Percentiles rank a stretch among this genome's conserved stretches.
phyloP scores from a whole-genome alignment of 1,284 basidiomycete genomes.

The Sporisorium iseilematis-ciliati region DNA sequence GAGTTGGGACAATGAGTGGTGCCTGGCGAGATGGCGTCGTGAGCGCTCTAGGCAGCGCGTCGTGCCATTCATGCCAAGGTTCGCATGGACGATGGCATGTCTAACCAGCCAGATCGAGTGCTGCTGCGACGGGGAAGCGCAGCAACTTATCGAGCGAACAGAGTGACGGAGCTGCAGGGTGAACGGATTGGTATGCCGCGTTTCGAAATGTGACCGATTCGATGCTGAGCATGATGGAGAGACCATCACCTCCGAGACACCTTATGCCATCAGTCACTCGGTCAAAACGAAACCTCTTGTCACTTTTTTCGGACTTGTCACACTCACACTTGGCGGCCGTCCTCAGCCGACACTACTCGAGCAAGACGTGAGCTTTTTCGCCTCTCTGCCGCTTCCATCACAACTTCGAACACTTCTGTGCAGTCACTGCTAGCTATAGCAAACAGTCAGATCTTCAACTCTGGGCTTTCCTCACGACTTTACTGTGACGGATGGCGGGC shows the following conservation, averaged over 20 bases:
- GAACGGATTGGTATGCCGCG: conserved; percentile 10
- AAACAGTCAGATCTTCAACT: too few relatives aligned
- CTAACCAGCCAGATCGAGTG: conserved; percentile 15
- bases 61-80: conserved; percentile 8
- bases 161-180: conserved; percentile 8
- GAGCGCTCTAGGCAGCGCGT: conserved; percentile 13
- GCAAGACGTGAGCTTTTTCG: neutral
- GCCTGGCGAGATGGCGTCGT: conserved; percentile 15
- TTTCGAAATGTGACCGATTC: neutral
- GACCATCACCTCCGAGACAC: too few relatives aligned
- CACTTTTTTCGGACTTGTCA: neutral
- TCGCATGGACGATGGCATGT: conserved; percentile 3
- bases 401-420: too few relatives aligned
- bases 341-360: too few relatives aligned
- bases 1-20: neutral
- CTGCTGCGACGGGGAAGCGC: conserved; percentile 11
- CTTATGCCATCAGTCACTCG: neutral
- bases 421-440: too few relatives aligned
- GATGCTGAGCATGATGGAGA: too few relatives aligned
- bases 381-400: too few relatives aligned
- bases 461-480: too few relatives aligned
- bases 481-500: too few relatives aligned
- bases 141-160: neutral
- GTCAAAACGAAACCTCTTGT: conserved; percentile 2
- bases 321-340: too few relatives aligned